Evolutionary conservation across 2,329 filamentous ascomycete species (phyloP), one percentile per base, ranked within the genome.

Genomic region (Fusarium dimerum): DNA sequence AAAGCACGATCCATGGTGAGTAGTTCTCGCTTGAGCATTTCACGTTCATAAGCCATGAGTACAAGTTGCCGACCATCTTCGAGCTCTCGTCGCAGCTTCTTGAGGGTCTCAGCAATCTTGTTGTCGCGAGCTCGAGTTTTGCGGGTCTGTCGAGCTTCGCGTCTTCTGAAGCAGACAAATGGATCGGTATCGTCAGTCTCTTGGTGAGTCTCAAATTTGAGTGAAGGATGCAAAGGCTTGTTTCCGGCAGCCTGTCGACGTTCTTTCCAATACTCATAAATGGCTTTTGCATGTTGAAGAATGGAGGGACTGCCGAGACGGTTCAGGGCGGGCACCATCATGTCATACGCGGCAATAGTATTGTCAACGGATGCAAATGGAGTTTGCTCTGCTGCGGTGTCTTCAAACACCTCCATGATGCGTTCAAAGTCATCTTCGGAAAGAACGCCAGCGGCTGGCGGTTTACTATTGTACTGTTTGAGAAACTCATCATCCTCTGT

Each of bases 161-260:
- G 89, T 63, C 94, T 86, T 69, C 94, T 86, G 83, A 99, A 99
- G 75, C 94, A 99, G 66, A 99, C 92, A 75, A 96, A 99, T 45
- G 94, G 94, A 73, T 99, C 94, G 65, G 90, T 85, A 69, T 99
- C 94, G 71, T 99, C 94, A 55, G 88, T 95, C 60, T 97, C 93
- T 68, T 91, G 89, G 58, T 94, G 91, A 43, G 87, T 95, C 76
- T 99, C 94, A 61, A 96, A 94, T 76, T 97, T 97, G 69, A 97
- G 84, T 18, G 78, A 80, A 8, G 91, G 85, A 67, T 92, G 88
- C 55, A 97, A 76, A 6, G 87, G 76, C 63, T 82, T 86, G 69
- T 93, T 94, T 60, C 83, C 84, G 52, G 79, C 80, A 30, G 78
- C 78, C 64, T 85, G 77, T 47, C 90, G 84, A 66, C 85, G 84